phyloP scores from a whole-genome alignment of 352 stramenopile genomes.

The Phytophthora crassamura region DNA sequence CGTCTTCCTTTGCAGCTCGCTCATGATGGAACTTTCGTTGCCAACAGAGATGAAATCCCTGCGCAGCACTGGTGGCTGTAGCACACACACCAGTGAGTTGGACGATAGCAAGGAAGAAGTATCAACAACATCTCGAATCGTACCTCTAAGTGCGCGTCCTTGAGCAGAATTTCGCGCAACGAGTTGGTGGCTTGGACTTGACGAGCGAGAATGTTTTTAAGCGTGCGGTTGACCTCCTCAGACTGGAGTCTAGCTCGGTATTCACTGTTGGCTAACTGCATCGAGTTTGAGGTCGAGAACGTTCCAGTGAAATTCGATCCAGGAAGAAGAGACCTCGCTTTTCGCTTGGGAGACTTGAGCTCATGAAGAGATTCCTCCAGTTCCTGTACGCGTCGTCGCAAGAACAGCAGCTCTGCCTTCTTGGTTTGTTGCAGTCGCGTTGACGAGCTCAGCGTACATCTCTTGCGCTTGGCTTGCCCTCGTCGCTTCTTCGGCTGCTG shows the following conservation, averaged over 20 bases:
- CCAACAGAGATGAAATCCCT: neutral
- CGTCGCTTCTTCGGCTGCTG: neutral
- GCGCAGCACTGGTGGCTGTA: neutral
- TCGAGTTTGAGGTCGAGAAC: neutral
- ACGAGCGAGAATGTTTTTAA: neutral
- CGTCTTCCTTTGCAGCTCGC: neutral
- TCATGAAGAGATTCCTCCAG: slow-evolving; percentile 1
- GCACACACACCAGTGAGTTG: too few species aligned
- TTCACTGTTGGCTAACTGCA: neutral
- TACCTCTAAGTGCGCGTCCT: neutral
- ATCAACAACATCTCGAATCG: neutral
- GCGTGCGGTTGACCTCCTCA: neutral
- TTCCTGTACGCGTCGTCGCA: slow-evolving; percentile 2
- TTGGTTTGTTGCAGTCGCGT: slow-evolving; percentile 7
- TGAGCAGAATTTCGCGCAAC: neutral
- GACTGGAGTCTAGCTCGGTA: slow-evolving; percentile 3
- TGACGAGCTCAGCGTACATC: slow-evolving; percentile 10
- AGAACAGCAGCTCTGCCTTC: slow-evolving; percentile 7
- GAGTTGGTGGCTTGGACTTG: neutral
- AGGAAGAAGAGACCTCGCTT: neutral
- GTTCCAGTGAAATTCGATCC: neutral
- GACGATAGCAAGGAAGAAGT: neutral
- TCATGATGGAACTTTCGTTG: neutral
- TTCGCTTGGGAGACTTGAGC: neutral
- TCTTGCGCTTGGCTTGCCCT: neutral